These are phyloP conservation scores for Cymbopogon citratus DNA, from an alignment of 176 grass and related monocot genomes.

Conservation along the genomic window DNA sequence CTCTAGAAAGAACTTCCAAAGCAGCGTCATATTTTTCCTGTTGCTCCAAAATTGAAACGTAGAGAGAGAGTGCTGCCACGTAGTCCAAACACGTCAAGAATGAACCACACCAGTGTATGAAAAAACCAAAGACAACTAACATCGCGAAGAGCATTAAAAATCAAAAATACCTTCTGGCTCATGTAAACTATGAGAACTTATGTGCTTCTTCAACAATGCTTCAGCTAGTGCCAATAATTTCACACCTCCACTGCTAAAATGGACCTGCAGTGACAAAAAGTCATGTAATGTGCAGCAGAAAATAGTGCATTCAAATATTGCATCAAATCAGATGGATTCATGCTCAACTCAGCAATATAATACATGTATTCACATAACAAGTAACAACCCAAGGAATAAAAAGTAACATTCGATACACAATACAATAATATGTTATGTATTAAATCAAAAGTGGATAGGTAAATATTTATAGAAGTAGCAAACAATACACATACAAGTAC, in stretches of 20 bases:
- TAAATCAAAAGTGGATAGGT: background rate
- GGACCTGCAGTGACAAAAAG: conserved; percentile 39
- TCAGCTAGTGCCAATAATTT: conserved; percentile 77
- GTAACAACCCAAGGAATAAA: background rate
- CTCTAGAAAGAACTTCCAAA: conserved; percentile 86
- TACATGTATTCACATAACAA: background rate
- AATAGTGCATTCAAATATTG: background rate
- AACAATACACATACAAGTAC: background rate
- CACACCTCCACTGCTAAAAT: conserved; percentile 57
- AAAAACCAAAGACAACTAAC: background rate
- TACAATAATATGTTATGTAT: background rate
- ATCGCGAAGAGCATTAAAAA: conserved; percentile 17
- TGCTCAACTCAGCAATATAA: background rate
- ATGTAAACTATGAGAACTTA: conserved; percentile 79
- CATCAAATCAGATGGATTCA: background rate
- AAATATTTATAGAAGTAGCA: background rate
- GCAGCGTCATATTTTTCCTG: conserved; percentile 83
- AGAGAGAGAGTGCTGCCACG: conserved; percentile 68
- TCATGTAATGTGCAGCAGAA: conserved; percentile 18
- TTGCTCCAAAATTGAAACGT: conserved; percentile 93
- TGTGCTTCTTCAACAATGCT: conserved; percentile 88
- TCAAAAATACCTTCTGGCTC: conserved; percentile 71
- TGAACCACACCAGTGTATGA: background rate
- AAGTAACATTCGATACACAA: background rate
- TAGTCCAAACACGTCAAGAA: conserved; percentile 26